These are phyloP conservation scores for Ustilago nuda DNA, from an alignment of 1,284 basidiomycete species.

Conservation along the genomic window DNA sequence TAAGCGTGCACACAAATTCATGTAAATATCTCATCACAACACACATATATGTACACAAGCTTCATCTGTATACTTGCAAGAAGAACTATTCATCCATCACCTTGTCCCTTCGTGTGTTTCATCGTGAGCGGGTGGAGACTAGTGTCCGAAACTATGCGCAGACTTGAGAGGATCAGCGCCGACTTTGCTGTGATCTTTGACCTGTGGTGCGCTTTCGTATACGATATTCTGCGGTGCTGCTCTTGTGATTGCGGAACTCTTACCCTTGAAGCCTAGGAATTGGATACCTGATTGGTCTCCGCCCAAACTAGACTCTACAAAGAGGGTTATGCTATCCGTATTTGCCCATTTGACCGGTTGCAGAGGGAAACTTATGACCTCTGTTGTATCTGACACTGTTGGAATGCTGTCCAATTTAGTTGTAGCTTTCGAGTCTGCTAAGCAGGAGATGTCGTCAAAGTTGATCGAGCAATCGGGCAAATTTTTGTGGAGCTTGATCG, in stretches of 20 bases:
- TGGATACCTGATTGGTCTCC: slow-evolving; percentile 46
- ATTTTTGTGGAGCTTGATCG: slow-evolving; percentile 61
- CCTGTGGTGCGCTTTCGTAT: slow-evolving; percentile 65
- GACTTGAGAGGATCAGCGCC: slow-evolving; percentile 29
- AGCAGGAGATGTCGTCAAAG: slow-evolving; percentile 50
- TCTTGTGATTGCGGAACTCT: slow-evolving; percentile 31
- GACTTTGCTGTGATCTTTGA: slow-evolving; percentile 61
- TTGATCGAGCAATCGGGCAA: slow-evolving; percentile 36
- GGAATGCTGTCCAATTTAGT: slow-evolving; percentile 55
- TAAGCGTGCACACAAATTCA: slow-evolving; percentile 5
- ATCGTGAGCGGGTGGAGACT: neutral
- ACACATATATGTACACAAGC: slow-evolving; percentile 12
- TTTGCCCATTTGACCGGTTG: slow-evolving; percentile 61
- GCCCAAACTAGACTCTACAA: slow-evolving; percentile 51
- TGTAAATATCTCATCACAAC: slow-evolving; percentile 21
- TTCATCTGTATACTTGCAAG: slow-evolving; percentile 3
- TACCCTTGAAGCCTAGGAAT: slow-evolving; percentile 65
- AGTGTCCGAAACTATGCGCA: slow-evolving; percentile 48
- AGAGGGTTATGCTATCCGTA: slow-evolving; percentile 60
- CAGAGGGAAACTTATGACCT: slow-evolving; percentile 62
- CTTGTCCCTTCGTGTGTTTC: neutral
- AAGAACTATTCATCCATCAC: neutral
- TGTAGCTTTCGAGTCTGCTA: slow-evolving; percentile 9
- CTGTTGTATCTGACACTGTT: slow-evolving; percentile 34
- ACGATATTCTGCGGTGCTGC: slow-evolving; percentile 59